A percentile compares a stretch with the other conserved stretches of the same genome.
Conservation (phyloP, 495 filamentous ascomycete genomes). For the Apiosordaria backusii region DNA sequence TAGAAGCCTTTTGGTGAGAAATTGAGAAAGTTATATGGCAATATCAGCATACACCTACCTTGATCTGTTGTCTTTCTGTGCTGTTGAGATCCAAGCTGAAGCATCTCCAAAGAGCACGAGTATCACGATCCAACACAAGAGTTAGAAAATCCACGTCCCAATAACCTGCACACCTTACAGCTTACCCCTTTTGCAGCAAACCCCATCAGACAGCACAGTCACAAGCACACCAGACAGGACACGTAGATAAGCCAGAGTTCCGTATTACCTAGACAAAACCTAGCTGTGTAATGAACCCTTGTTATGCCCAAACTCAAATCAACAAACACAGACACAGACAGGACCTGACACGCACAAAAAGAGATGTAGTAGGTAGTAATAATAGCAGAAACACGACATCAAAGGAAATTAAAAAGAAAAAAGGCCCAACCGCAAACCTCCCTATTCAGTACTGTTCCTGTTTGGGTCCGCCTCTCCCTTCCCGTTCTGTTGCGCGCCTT, state of each 20-base stretch:
- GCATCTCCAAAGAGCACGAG: no score
- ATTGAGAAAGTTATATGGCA: no score
- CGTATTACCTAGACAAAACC: conserved; percentile 3
- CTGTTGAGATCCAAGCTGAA: no score
- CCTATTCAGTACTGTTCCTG: conserved; percentile 13
- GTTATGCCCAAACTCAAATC: conserved; percentile 33
- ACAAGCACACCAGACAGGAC: background rate
- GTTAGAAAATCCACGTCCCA: no score
- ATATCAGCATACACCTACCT: no score
- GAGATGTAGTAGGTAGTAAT: conserved; percentile 4
- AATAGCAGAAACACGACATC: conserved; percentile 5
- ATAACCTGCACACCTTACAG: background rate
- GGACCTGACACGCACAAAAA: conserved; percentile 12
- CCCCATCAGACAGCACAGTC: background rate
- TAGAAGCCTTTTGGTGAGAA: no score
- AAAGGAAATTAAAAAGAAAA: conserved; percentile 11
- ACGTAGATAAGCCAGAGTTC: background rate
- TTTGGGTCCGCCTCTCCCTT: conserved; percentile 9
- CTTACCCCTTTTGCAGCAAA: no score
- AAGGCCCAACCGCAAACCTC: conserved; percentile 15
- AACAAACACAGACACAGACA: conserved; percentile 27
- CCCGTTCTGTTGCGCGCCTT: background rate
- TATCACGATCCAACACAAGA: no score
- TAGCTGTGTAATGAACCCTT: background rate
- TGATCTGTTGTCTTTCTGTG: no score